Percentiles rank a stretch among this genome's conserved stretches.
These are phyloP conservation scores for sweet orange (Citrus sinensis) DNA, from an alignment of 345 rosid genomes.

Conservation along the genomic window DNA sequence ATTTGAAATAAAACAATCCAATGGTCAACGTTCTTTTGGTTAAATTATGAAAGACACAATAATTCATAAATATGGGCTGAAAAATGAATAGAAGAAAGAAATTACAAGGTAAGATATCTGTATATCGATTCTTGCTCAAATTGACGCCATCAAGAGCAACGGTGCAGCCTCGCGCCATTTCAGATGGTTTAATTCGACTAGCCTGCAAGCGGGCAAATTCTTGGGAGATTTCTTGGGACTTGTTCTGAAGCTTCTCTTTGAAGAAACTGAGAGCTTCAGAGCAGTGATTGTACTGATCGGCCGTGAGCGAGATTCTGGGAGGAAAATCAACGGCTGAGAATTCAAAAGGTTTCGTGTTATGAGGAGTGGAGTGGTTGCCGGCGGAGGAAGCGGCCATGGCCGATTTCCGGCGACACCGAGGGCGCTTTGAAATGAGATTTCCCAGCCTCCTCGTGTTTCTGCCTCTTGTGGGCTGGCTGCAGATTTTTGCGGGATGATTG, in stretches of 20 bases:
- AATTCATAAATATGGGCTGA: neutral
- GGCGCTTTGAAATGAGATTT: constrained; percentile 41
- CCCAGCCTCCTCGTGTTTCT: constrained; percentile 30
- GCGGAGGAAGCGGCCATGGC: constrained; percentile 48
- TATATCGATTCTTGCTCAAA: constrained; percentile 66
- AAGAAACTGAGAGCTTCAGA: constrained; percentile 54
- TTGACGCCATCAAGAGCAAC: constrained; percentile 57
- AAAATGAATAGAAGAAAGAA: neutral
- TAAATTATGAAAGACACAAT: neutral
- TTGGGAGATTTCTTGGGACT: constrained; percentile 36
- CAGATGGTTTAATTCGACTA: constrained; percentile 44
- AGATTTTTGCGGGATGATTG: neutral
- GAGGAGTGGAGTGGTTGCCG: constrained; percentile 13
- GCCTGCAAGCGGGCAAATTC: constrained; percentile 72
- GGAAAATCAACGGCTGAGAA: constrained; percentile 60
- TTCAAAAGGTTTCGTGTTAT: constrained; percentile 18
- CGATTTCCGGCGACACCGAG: constrained; percentile 29
- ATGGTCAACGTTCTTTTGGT: neutral
- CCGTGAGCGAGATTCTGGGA: constrained; percentile 41
- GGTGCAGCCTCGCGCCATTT: constrained; percentile 44
- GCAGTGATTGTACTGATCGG: constrained; percentile 62
- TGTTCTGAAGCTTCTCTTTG: constrained; percentile 35
- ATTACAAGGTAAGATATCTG: constrained; percentile 73
- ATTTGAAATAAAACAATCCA: neutral
- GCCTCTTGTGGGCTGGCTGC: neutral